Evolutionary conservation across 345 rosid species (phyloP), one percentile per base, ranked within the genome.

Genomic region (Lepidium aucheri): DNA sequence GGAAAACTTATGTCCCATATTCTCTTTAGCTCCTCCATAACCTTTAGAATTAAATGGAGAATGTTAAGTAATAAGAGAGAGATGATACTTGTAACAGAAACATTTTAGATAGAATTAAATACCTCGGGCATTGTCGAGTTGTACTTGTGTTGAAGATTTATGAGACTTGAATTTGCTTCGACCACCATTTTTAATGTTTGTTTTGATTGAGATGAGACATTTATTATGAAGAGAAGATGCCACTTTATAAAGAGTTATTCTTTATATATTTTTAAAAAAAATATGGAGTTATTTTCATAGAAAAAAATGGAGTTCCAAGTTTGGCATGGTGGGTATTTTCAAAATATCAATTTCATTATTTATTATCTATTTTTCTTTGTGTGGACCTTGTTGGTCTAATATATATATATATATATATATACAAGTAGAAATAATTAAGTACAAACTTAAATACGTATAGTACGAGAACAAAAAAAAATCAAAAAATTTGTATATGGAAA

Each of bases 91-190:
- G n/a, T n/a, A n/a, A 68, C 63, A 6, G 51, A 44, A 33, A 13
- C 20, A 55, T 34, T 47, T 71, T 44, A 18, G 40, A 38, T 51
- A 39, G 26, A 24, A 62, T 55, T 35, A 3, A 55, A 13, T 79
- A 89, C 96, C 96, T 89, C 96, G 55, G 85, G 73, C 85, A 85
- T 76, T 75, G 85, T 81, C 44, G 82, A 82, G 65, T 65, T 53
- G 56, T 77, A 70, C 20, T 71, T 73, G 55, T 65, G 72, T 71
- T 71, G 75, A 70, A 63, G 70, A 63, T 36, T 63, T 45, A 47
- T 55, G 65, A 71, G 65, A 63, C 58, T 78, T 73, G 82, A 80
- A 63, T 74, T 78, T 55, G 73, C 60, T 59, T 73, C 77, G 38
- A 73, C 58, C 65, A 65, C 80, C 85, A 83, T 79, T 74, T 74